Evolutionary conservation across 1,284 basidiomycete species (phyloP).

Genomic region (Naganishia liquefaciens): DNA sequence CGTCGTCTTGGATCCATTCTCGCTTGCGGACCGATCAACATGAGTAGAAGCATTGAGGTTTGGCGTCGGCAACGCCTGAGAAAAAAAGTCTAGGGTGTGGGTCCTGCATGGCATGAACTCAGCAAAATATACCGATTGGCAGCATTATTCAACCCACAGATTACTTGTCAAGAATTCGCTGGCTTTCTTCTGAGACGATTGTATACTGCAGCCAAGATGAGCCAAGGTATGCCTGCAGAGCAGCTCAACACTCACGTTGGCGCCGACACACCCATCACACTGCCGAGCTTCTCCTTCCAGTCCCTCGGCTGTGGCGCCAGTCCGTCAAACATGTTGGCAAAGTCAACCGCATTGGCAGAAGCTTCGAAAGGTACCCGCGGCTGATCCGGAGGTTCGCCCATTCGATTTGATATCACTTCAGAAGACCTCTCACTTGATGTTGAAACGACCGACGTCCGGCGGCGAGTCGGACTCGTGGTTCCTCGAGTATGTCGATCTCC

Average conservation of each 20-base stretch:
- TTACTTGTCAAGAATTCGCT: conserved; percentile 20
- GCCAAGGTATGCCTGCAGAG: not conserved
- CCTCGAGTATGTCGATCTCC: too few relatives aligned
- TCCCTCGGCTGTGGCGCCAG: conserved; percentile 16
- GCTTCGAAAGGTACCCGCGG: too few relatives aligned
- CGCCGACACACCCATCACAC: conserved; percentile 15
- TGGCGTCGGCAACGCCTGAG: conserved; percentile 20
- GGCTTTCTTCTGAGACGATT: conserved; percentile 24
- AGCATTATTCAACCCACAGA: not conserved
- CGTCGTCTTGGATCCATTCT: not conserved
- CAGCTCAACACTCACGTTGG: conserved; percentile 5
- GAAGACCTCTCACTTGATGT: too few relatives aligned
- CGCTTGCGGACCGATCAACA: not conserved
- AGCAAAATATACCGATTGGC: not conserved
- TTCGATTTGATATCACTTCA: not conserved
- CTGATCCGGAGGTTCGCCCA: not conserved
- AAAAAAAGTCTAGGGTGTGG: conserved; percentile 20
- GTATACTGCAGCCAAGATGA: conserved; percentile 2
- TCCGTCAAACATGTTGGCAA: conserved; percentile 18
- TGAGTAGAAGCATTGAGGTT: conserved; percentile 3
- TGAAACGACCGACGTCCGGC: too few relatives aligned
- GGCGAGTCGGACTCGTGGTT: too few relatives aligned
- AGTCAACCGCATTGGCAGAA: conserved; percentile 3
- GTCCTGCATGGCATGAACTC: not conserved
- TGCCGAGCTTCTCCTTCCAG: conserved; percentile 21